Evolutionary conservation across 257 asterid genomes (phyloP).

Genomic region (Solanum lycopersicoides): DNA sequence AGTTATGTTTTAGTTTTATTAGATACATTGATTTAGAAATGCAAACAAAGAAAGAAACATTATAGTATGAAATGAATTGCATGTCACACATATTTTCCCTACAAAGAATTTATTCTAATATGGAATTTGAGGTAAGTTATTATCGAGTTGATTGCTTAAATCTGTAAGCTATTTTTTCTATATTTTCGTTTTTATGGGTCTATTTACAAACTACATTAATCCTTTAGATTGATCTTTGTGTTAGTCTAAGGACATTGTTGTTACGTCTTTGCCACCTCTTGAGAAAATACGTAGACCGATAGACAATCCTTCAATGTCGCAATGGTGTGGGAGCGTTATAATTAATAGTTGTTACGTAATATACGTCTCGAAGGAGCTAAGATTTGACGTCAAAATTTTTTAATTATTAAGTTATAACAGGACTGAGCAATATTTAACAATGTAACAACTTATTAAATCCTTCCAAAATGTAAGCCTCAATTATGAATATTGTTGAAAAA

Average conservation of each 20-base stretch:
- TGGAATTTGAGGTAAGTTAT: not conserved
- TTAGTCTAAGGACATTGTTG: too few relatives aligned
- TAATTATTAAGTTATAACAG: not conserved
- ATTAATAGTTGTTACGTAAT: too few relatives aligned
- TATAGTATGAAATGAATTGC: not conserved
- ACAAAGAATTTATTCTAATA: not conserved
- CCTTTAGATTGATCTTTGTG: too few relatives aligned
- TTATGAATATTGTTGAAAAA: not conserved
- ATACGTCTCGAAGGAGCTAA: not conserved
- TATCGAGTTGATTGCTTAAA: not conserved
- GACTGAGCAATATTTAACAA: not conserved
- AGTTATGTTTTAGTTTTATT: not conserved
- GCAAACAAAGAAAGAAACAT: too few relatives aligned
- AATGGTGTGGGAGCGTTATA: not conserved
- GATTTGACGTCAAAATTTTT: fast-evolving
- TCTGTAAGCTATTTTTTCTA: not conserved
- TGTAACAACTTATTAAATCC: not conserved
- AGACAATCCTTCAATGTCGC: not conserved
- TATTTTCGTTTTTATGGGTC: not conserved
- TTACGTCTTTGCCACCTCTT: not conserved
- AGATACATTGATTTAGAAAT: too few relatives aligned
- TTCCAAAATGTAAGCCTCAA: not conserved
- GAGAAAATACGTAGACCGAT: not conserved
- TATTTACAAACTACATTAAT: not conserved
- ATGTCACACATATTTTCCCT: not conserved